These are phyloP conservation scores for Echeveria elegans DNA, from an alignment of 164 flowering plant species.

Conservation along the genomic window DNA sequence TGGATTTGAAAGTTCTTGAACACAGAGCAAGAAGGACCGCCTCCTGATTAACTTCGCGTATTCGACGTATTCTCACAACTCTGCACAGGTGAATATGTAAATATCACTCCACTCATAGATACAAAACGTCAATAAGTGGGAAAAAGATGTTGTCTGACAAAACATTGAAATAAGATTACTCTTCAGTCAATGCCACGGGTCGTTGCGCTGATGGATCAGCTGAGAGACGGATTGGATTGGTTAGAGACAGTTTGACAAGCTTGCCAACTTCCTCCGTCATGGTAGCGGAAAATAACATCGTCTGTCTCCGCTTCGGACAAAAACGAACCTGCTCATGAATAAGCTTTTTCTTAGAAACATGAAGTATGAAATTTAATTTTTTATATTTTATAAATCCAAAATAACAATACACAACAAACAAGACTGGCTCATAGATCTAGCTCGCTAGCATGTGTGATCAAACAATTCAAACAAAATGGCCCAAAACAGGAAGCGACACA, in stretches of 20 bases:
- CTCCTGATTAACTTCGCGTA: constrained; percentile 81
- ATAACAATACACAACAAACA: too few species aligned
- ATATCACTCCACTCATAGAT: background rate
- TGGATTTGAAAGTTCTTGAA: constrained; percentile 72
- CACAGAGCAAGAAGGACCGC: constrained; percentile 94
- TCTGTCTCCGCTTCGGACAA: constrained; percentile 83
- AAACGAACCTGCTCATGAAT: constrained; percentile 45
- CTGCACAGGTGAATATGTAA: constrained; percentile 28
- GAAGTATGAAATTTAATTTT: background rate
- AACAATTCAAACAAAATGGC: background rate
- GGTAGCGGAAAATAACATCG: constrained; percentile 95
- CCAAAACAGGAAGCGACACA: background rate
- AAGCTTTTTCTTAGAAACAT: background rate
- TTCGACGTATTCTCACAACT: constrained; percentile 75
- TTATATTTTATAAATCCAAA: too few species aligned
- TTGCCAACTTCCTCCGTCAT: constrained; percentile 91
- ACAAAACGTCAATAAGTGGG: background rate
- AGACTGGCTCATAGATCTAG: too few species aligned
- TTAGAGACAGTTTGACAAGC: constrained; percentile 77
- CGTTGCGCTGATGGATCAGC: constrained; percentile 92
- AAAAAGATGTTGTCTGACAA: background rate
- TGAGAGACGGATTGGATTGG: constrained; percentile 79
- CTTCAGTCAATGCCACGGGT: constrained; percentile 76
- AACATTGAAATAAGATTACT: constrained; percentile 34
- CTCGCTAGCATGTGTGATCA: background rate